Evolutionary conservation across 1,139 yeast species (phyloP).

Genomic region (Blastobotrys elegans): DNA sequence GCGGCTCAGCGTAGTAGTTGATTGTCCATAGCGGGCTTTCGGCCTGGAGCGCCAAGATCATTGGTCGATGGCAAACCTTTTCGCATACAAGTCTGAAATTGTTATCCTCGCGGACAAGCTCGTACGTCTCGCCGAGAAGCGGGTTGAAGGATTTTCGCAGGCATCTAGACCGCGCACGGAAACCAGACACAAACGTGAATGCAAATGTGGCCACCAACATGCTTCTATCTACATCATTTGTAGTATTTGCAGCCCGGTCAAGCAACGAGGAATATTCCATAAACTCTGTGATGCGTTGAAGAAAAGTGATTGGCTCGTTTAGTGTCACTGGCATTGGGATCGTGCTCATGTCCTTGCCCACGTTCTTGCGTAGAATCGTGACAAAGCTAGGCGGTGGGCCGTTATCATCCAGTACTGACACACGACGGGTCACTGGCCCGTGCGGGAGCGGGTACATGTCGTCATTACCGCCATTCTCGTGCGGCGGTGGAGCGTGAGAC

Average conservation of each 20-base stretch:
- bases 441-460: conserved; percentile 14
- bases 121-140: conserved; percentile 80
- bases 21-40: conserved; percentile 76
- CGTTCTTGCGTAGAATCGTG: conserved; percentile 77
- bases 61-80: conserved; percentile 79
- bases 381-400: conserved; percentile 70
- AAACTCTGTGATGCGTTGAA: conserved; percentile 74
- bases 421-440: conserved; percentile 47
- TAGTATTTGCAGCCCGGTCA: conserved; percentile 49
- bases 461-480: conserved; percentile 7
- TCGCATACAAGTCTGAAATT: conserved; percentile 69
- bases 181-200: conserved; percentile 62
- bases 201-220: conserved; percentile 80
- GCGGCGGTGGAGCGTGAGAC: conserved; percentile 2
- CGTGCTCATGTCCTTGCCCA: conserved; percentile 83
- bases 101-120: conserved; percentile 70
- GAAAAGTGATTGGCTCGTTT: conserved; percentile 82
- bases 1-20: conserved; percentile 69
- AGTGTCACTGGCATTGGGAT: conserved; percentile 92
- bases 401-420: conserved; percentile 31
- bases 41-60: conserved; percentile 71
- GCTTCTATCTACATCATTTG: conserved; percentile 48
- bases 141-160: conserved; percentile 91
- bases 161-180: conserved; percentile 69
- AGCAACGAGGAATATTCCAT: conserved; percentile 71